Evolutionary conservation across 352 stramenopile genomes (phyloP).

Genomic region (Plasmopara muralis): DNA sequence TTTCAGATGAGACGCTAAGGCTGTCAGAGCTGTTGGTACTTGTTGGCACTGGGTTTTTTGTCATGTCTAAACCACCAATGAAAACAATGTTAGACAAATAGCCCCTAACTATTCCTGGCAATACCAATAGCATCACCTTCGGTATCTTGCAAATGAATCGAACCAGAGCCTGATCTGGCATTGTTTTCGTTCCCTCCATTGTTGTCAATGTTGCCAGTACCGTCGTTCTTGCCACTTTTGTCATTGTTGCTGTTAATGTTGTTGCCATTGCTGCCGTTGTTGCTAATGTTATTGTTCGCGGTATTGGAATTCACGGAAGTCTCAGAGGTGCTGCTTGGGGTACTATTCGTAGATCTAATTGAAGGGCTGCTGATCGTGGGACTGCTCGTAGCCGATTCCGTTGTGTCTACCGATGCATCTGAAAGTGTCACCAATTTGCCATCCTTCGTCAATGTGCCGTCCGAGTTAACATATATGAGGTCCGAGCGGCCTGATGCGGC

Average conservation of each 20-base stretch:
- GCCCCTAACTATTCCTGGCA: no score
- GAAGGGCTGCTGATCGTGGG: background rate
- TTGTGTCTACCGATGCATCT: constrained; percentile 4
- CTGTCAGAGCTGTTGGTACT: constrained; percentile 3
- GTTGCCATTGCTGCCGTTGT: constrained; percentile 1
- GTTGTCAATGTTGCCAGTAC: constrained; percentile 2
- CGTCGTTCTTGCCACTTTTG: constrained; percentile 6
- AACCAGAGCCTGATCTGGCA: constrained; percentile 1
- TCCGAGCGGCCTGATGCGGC: constrained; percentile 38
- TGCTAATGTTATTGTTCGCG: background rate
- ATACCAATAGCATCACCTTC: constrained; percentile 12
- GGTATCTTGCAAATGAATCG: constrained; percentile 1
- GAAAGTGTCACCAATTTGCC: constrained; percentile 28
- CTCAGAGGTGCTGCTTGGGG: constrained; percentile 3
- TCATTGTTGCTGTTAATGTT: constrained; percentile 11
- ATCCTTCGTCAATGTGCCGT: constrained; percentile 51
- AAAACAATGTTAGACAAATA: no score
- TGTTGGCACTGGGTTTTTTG: no score
- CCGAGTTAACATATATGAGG: constrained; percentile 64
- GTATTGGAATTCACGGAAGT: constrained; percentile 1
- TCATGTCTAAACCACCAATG: no score
- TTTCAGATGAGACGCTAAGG: constrained; percentile 14
- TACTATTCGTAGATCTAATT: constrained; percentile 4
- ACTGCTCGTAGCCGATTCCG: constrained; percentile 6
- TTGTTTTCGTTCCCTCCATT: background rate